Percentiles rank a stretch among this genome's conserved stretches.
phyloP scores from a whole-genome alignment of 495 filamentous ascomycete genomes.

The Paragyromitra xinjiangensis region DNA sequence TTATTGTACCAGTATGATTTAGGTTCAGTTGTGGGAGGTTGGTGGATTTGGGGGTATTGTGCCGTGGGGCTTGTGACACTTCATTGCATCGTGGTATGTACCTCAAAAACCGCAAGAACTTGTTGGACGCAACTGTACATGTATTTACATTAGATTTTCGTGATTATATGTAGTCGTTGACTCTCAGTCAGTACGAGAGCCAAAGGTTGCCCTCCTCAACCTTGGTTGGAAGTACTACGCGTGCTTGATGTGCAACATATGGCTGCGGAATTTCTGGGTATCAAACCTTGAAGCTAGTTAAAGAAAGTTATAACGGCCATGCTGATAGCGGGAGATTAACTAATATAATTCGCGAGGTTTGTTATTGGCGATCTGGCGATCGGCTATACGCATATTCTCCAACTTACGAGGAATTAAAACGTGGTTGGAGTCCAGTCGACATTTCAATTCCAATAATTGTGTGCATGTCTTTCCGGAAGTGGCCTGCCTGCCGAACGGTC shows the following conservation, averaged over 20 bases:
- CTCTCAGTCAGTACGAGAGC: not conserved
- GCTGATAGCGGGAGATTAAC: not conserved
- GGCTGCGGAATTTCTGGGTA: not conserved
- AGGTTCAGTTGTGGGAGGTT: too few species aligned
- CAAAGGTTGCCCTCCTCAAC: not conserved
- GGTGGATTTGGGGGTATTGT: too few species aligned
- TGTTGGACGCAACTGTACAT: too few species aligned
- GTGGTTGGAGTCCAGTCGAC: conserved; percentile 41
- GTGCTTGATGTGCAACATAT: not conserved
- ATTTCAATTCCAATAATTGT: conserved; percentile 37
- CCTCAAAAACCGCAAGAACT: too few species aligned
- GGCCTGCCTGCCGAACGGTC: conserved; percentile 46
- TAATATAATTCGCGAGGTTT: not conserved
- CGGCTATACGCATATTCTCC: conserved; percentile 25
- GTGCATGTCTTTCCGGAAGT: conserved; percentile 48
- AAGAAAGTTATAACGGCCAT: not conserved
- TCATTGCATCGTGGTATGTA: too few species aligned
- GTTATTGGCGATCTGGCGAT: conserved; percentile 31
- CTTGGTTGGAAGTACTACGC: not conserved
- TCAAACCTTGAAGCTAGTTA: not conserved
- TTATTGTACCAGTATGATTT: too few species aligned
- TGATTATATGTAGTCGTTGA: not conserved
- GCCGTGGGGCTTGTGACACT: too few species aligned
- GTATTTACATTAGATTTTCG: not conserved
- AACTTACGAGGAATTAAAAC: conserved; percentile 36